These are phyloP conservation scores for Diplodia corticola DNA, from an alignment of 2,329 filamentous ascomycete genomes.

Conservation along the genomic window DNA sequence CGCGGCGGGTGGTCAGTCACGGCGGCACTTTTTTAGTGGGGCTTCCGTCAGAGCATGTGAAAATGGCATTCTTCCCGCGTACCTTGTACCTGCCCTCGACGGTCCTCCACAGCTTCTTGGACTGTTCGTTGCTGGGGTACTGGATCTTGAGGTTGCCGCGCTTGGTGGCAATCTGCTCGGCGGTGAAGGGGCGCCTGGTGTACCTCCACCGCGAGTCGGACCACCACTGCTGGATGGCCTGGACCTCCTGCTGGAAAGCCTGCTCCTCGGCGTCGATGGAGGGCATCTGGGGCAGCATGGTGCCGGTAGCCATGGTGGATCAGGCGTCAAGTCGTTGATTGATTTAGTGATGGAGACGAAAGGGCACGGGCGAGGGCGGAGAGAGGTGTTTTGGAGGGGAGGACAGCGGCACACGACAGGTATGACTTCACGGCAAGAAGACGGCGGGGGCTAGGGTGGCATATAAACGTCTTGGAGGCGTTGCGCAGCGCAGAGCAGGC, in stretches of 20 bases:
- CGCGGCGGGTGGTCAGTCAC: slow-evolving; percentile 26
- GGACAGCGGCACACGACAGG: slow-evolving; percentile 1
- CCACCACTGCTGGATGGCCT: slow-evolving; percentile 94
- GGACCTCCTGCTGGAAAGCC: slow-evolving; percentile 78
- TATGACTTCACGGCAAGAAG: slow-evolving; percentile 1
- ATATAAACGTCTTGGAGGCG: slow-evolving; percentile 19
- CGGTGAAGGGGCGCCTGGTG: slow-evolving; percentile 90
- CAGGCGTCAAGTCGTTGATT: background rate
- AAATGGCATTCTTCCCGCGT: slow-evolving; percentile 28
- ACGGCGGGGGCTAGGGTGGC: slow-evolving; percentile 20
- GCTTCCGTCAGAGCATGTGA: slow-evolving; percentile 16
- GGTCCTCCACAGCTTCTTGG: slow-evolving; percentile 93
- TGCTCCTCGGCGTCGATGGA: slow-evolving; percentile 67
- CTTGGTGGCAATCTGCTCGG: slow-evolving; percentile 96
- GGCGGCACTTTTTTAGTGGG: background rate
- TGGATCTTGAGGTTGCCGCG: slow-evolving; percentile 86
- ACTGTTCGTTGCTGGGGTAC: slow-evolving; percentile 83
- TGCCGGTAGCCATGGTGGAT: slow-evolving; percentile 18
- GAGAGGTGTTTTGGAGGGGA: background rate
- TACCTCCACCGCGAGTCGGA: slow-evolving; percentile 84
- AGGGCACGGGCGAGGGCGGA: background rate
- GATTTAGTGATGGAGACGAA: no score
- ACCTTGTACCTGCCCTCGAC: slow-evolving; percentile 86
- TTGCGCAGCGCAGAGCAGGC: background rate
- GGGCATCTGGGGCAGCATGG: slow-evolving; percentile 37